phyloP scores from a whole-genome alignment of 2,329 filamentous ascomycete genomes.

The Colletotrichum sp. region DNA sequence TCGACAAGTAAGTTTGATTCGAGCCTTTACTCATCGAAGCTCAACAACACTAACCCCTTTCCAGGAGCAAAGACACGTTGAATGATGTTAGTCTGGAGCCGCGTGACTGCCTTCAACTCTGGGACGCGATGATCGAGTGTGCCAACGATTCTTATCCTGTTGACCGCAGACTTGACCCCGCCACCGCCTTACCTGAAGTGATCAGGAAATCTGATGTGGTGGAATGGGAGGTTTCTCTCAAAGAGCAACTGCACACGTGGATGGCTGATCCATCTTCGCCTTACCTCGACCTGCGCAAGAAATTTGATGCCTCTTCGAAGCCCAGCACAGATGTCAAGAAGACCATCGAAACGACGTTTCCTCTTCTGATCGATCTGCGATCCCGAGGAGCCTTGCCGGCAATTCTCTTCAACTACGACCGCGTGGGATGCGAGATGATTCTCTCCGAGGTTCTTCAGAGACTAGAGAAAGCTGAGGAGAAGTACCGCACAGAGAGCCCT shows the following conservation, averaged over 20 bases:
- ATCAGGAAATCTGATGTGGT: conserved; percentile 71
- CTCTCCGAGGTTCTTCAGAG: conserved; percentile 54
- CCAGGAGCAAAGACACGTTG: conserved; percentile 62
- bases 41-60: background rate
- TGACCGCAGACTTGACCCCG: conserved; percentile 67
- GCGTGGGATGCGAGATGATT: conserved; percentile 66
- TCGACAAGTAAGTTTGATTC: conserved; percentile 50
- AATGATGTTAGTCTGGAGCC: conserved; percentile 74
- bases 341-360: conserved; percentile 38
- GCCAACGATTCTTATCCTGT: conserved; percentile 58
- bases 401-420: conserved; percentile 80
- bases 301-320: conserved; percentile 37
- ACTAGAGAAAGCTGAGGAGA: conserved; percentile 57
- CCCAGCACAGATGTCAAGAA: background rate
- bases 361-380: conserved; percentile 65
- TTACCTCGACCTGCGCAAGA: conserved; percentile 47
- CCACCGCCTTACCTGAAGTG: conserved; percentile 52
- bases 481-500: conserved; percentile 43
- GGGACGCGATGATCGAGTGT: conserved; percentile 65
- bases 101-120: conserved; percentile 71
- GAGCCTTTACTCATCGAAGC: too few species aligned
- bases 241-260: conserved; percentile 56
- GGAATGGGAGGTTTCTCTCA: conserved; percentile 58
- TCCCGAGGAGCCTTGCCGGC: conserved; percentile 71
- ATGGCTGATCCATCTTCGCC: conserved; percentile 56